These are phyloP conservation scores for Lecanoromycetidae sp. DNA, from an alignment of 2,329 filamentous ascomycete species.

Conservation along the genomic window DNA sequence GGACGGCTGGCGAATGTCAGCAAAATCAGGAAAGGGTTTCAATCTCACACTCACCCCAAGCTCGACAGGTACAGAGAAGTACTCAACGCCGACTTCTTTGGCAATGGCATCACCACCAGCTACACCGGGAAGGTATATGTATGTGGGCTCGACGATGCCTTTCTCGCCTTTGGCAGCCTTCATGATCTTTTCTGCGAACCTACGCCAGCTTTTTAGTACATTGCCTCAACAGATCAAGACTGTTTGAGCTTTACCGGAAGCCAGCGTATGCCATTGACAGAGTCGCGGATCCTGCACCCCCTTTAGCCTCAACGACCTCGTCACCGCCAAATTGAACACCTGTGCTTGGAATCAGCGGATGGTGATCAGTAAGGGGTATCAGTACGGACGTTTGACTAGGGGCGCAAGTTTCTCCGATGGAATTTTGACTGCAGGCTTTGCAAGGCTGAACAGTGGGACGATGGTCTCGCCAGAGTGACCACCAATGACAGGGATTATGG, in stretches of 20 bases:
- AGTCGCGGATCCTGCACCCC: constrained; percentile 78
- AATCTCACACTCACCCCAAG: constrained; percentile 62
- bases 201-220: constrained; percentile 24
- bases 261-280: constrained; percentile 94
- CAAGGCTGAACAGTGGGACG: constrained; percentile 91
- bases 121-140: constrained; percentile 86
- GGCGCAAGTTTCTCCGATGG: constrained; percentile 82
- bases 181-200: constrained; percentile 89
- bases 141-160: constrained; percentile 88
- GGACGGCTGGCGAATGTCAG: constrained; percentile 46
- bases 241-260: constrained; percentile 51
- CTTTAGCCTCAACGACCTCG: constrained; percentile 91
- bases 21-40: not conserved
- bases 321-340: constrained; percentile 94
- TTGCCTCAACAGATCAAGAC: not conserved
- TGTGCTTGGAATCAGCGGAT: constrained; percentile 21
- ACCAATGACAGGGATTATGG: constrained; percentile 83
- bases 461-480: constrained; percentile 98
- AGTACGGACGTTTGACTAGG: constrained; percentile 63
- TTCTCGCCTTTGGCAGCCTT: constrained; percentile 80
- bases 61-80: constrained; percentile 92
- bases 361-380: constrained; percentile 3
- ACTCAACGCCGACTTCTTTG: constrained; percentile 75
- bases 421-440: constrained; percentile 65
- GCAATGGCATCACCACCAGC: constrained; percentile 73